Percentiles rank a stretch among this genome's conserved stretches.
Evolutionary conservation across 805 yeast species (phyloP).

Genomic region (Ogataea paradorogensis): DNA sequence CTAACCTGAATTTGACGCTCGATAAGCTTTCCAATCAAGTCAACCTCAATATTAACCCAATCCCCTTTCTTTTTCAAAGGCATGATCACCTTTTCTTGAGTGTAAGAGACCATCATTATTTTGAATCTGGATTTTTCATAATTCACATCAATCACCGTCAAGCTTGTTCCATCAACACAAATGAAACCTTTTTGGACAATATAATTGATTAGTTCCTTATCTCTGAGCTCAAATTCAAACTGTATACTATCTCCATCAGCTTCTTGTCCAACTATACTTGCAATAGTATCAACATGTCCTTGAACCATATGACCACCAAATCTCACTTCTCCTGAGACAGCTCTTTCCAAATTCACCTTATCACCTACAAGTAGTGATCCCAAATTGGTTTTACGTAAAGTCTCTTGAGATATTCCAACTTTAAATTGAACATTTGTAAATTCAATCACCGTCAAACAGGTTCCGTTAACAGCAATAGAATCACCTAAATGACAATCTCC

Average conservation of each 20-base stretch:
- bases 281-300: conserved; percentile 94
- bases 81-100: conserved; percentile 77
- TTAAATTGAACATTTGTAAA: conserved; percentile 62
- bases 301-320: conserved; percentile 98
- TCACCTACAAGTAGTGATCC: conserved; percentile 57
- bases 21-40: conserved; percentile 85
- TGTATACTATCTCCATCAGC: conserved; percentile 76
- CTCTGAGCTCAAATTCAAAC: conserved; percentile 71
- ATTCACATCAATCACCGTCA: conserved; percentile 82
- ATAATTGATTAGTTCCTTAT: conserved; percentile 57
- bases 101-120: conserved; percentile 88
- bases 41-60: conserved; percentile 88
- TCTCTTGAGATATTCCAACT: conserved; percentile 92
- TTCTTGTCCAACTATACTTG: conserved; percentile 50
- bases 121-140: conserved; percentile 56
- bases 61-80: conserved; percentile 63
- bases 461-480: conserved; percentile 86
- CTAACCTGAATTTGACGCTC: conserved; percentile 75
- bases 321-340: conserved; percentile 74
- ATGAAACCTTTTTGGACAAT: conserved; percentile 96
- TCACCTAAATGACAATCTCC: conserved; percentile 90
- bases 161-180: conserved; percentile 87
- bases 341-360: conserved; percentile 86
- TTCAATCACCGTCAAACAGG: conserved; percentile 88
- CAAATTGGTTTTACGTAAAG: conserved; percentile 75